Base-by-base conservation (phyloP, 192 early-diverging fungal genomes). In the Ambispora gerdemannii region DNA sequence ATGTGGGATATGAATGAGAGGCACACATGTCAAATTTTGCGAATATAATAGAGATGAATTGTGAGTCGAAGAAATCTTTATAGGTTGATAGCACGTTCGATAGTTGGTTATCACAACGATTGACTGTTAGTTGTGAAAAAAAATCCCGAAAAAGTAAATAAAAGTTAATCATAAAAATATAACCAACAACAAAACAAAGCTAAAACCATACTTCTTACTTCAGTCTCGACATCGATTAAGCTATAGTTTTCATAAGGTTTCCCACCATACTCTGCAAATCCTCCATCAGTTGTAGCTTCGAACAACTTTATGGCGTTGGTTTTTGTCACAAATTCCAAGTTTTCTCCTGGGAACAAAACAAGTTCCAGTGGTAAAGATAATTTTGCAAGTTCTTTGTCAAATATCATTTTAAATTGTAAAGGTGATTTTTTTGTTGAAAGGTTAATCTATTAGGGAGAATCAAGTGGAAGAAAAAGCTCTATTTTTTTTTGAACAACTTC, bases 81-180 rank as follows among this genome's bases (percentile, higher is more conserved):
- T 10, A 28, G 56, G 68, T 60, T 60, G 68, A 50, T 49, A 70
- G 32, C 53, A 70, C 6, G 36, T 70, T 60, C 68, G 55, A 60
- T 60, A 70, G 36, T 70, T 70, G 24, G 68, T 70, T 11, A 70
- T 60, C 49, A 70, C 20, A 4, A 70, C 56, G 20, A 15, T 43
- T 1, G 67, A 47, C 67, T 70, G 22, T 3, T 24, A 24, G 13
- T 7, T 24, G 33, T 25, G 4, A 67, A n/a, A 28, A 53, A 34
- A 67, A 53, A 24, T 22, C 27, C n/a, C n/a, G 1, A 55, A 55
- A 55, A 25, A 10, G 52, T 22, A 24, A 52, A 52, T 52, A 52
- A 28, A 58, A 58, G 0, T 31, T 3, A 13, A 13, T 33, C 4
- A 2, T 32, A 8, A 38, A n/a, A 24, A 36, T 3, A 22, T 62